Evolutionary conservation across 225 moss, liverwort and hornwort species (phyloP).

Genomic region (Marchantia polymorpha): DNA sequence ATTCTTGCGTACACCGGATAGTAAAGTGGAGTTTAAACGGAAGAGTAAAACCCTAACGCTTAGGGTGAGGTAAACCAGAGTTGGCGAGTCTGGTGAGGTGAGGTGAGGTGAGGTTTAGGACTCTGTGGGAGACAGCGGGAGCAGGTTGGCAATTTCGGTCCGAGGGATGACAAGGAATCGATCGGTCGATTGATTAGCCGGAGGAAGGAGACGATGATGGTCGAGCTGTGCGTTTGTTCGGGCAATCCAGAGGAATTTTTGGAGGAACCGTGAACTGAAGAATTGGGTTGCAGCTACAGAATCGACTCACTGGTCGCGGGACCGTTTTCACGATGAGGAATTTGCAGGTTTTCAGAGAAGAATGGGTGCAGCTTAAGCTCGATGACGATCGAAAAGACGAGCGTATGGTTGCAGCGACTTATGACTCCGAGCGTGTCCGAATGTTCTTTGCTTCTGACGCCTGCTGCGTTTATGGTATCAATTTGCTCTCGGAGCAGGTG

Average conservation of each 20-base stretch:
- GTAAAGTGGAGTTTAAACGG: too few relatives aligned
- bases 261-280: not conserved
- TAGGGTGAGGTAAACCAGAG: too few relatives aligned
- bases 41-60: too few relatives aligned
- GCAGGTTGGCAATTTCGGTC: too few relatives aligned
- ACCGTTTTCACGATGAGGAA: constrained; percentile 38
- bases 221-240: too few relatives aligned
- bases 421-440: constrained; percentile 36
- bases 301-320: not conserved
- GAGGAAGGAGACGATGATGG: too few relatives aligned
- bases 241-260: not conserved
- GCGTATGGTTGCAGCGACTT: constrained; percentile 38
- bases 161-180: too few relatives aligned
- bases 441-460: constrained; percentile 43
- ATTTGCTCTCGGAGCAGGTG: constrained; percentile 27
- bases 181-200: too few relatives aligned
- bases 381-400: constrained; percentile 14
- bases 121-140: too few relatives aligned
- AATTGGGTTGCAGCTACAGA: not conserved
- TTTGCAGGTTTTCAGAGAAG: constrained; percentile 37
- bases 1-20: too few relatives aligned
- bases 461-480: constrained; percentile 29
- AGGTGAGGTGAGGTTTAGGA: too few relatives aligned
- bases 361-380: constrained; percentile 29
- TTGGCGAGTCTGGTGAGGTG: too few relatives aligned